A percentile compares a stretch with the other conserved stretches of the same genome.
Evolutionary conservation across 108 stramenopile species (phyloP).

Genomic region (Seminavis robusta): DNA sequence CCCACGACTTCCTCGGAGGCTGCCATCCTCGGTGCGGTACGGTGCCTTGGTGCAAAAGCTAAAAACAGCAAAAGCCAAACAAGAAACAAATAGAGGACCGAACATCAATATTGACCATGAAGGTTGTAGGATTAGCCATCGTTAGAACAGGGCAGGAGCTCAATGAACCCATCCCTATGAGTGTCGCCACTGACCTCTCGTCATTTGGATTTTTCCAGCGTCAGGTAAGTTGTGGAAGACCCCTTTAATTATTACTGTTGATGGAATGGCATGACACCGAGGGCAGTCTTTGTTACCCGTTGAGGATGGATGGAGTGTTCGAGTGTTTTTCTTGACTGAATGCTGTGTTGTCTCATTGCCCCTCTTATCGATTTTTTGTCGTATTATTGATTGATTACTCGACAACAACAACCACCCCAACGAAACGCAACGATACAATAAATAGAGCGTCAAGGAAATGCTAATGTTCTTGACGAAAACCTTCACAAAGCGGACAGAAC

Average conservation of each 20-base stretch:
- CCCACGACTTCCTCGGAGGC: no score
- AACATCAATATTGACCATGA: no score
- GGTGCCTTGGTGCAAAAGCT: no score
- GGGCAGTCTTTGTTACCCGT: no score
- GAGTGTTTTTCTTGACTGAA: not conserved
- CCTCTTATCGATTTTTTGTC: not conserved
- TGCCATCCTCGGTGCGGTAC: no score
- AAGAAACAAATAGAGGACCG: no score
- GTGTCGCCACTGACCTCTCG: constrained; percentile 70
- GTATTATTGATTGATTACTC: not conserved
- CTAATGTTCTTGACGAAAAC: constrained; percentile 97
- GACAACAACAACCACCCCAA: not conserved
- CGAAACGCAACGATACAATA: no score
- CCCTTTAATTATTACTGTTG: no score
- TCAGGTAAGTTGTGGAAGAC: constrained; percentile 67
- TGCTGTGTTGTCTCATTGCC: not conserved
- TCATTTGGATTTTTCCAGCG: constrained; percentile 91
- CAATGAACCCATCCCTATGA: constrained; percentile 72
- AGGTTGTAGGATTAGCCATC: constrained; percentile 81
- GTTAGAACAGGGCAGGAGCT: constrained; percentile 63
- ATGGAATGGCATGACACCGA: no score
- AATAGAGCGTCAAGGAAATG: constrained; percentile 94
- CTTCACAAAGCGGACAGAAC: constrained; percentile 93
- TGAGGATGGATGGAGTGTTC: no score
- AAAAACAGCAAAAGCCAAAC: no score